Percentiles rank a stretch among this genome's conserved stretches.
phyloP scores from a whole-genome alignment of 2,329 filamentous ascomycete genomes.

The Ophiostoma australiae region DNA sequence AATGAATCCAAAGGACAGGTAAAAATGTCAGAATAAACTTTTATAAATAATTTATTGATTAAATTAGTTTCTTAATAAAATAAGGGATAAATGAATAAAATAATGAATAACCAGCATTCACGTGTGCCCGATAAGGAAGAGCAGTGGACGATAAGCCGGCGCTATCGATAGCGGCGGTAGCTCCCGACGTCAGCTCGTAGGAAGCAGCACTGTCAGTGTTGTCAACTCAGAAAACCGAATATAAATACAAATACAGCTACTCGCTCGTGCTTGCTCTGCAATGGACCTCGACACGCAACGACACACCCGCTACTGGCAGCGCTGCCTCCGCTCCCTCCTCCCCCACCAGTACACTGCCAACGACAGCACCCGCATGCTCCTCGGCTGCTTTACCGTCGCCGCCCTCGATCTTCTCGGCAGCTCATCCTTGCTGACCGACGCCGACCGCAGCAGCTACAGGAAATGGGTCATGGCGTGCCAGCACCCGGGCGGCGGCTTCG shows the following conservation, averaged over 20 bases:
- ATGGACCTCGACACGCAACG: slow-evolving; percentile 52
- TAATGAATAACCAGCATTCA: background rate
- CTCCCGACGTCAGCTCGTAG: slow-evolving; percentile 2
- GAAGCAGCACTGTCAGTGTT: background rate
- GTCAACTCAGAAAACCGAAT: background rate
- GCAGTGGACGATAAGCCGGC: background rate
- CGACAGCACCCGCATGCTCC: slow-evolving; percentile 84
- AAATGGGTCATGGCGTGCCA: slow-evolving; percentile 84
- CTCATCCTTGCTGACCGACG: slow-evolving; percentile 37
- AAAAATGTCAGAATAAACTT: background rate
- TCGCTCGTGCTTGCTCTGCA: background rate
- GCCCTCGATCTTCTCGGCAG: slow-evolving; percentile 73
- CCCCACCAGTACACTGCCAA: slow-evolving; percentile 79
- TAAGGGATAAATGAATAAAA: background rate
- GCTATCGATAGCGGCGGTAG: slow-evolving; percentile 9
- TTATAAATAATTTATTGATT: background rate
- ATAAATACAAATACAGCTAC: background rate
- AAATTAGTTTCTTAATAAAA: background rate
- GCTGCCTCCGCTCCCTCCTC: slow-evolving; percentile 76
- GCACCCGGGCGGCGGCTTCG: slow-evolving; percentile 81
- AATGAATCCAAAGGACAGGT: background rate
- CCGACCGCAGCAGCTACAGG: slow-evolving; percentile 45
- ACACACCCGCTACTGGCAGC: slow-evolving; percentile 88
- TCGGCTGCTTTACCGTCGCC: slow-evolving; percentile 84
- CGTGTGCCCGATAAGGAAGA: slow-evolving; percentile 1